Base-by-base conservation (phyloP, 306 rosid genomes). In the Vigna nakashimae region DNA sequence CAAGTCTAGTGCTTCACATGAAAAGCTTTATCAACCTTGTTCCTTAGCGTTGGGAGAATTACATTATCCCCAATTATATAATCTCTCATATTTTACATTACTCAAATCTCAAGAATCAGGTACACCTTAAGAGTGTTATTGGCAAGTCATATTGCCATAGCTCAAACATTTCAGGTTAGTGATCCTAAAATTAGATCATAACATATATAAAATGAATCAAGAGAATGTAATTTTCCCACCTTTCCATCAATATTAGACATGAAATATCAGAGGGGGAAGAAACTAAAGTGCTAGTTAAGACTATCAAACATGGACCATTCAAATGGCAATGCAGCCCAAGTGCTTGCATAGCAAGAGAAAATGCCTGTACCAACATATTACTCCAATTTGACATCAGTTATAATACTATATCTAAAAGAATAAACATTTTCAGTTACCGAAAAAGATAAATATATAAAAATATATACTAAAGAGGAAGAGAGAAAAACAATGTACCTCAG, bases 401-500 rank as follows among this genome's bases (percentile, higher is more conserved):
- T 32, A 24, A 58, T 51, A 59, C 8, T 34, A 67, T 52, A 65
- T 45, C 64, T 56, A 74, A 73, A 66, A 32, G 80, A 17, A 57
- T 18, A 2, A 55, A 57, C 84, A 56, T 20, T 55, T 58, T 40
- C 68, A 69, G 52, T 71, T 30, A 43, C 71, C 46, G 60, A 59
- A 28, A 66, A 67, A 52, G 58, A 73, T 38, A 45, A 46, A 73
- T 45, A n/a, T 40, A 49, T 13, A 26, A 63, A 26, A 28, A 63
- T 46, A 12, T 15, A 16, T 15, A 16, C 34, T 15, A 48, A 28
- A 22, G 45, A 68, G 34, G 24, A 74, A 17, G 56, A 59, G 57
- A 36, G 32, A 76, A 46, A 36, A 43, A 18, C 20, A 45, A 24
- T 48, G 51, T 30, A 95, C 99, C 98, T 95, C 99, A 49, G 89